A percentile compares a stretch with the other conserved stretches of the same genome.
These are phyloP conservation scores for Torulaspora quercuum DNA, from an alignment of 805 yeast species.

Conservation along the genomic window DNA sequence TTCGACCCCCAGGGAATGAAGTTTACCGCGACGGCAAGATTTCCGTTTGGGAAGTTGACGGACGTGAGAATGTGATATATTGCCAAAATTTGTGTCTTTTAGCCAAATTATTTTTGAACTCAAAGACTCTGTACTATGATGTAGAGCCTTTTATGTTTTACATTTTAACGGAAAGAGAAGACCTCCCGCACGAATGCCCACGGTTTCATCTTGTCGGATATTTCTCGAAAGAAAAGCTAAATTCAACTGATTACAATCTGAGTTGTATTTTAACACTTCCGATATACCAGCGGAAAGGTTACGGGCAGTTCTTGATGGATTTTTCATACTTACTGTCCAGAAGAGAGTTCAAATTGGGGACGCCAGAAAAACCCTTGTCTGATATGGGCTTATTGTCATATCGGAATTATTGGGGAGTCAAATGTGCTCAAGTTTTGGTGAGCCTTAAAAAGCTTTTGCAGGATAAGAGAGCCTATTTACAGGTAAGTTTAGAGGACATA, in stretches of 20 bases:
- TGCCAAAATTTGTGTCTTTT: constrained; percentile 88
- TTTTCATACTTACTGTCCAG: constrained; percentile 79
- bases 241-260: constrained; percentile 73
- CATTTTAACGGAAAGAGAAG: constrained; percentile 61
- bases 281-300: constrained; percentile 79
- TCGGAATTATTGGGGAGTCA: constrained; percentile 77
- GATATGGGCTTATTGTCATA: constrained; percentile 83
- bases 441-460: constrained; percentile 14
- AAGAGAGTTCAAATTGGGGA: constrained; percentile 72
- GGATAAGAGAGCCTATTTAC: constrained; percentile 9
- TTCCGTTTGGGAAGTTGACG: constrained; percentile 90
- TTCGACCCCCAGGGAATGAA: constrained; percentile 83
- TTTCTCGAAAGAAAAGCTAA: constrained; percentile 80
- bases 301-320: constrained; percentile 83
- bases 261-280: constrained; percentile 92
- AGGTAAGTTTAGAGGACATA: constrained; percentile 56
- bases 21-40: constrained; percentile 67
- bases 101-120: constrained; percentile 84
- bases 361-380: constrained; percentile 93
- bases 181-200: constrained; percentile 38
- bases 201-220: constrained; percentile 86
- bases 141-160: constrained; percentile 94
- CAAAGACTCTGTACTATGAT: constrained; percentile 89
- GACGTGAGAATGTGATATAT: constrained; percentile 72
- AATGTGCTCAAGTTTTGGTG: constrained; percentile 47